Evolutionary conservation across 495 filamentous ascomycete species (phyloP).

Genomic region (Podospora fimiseda): DNA sequence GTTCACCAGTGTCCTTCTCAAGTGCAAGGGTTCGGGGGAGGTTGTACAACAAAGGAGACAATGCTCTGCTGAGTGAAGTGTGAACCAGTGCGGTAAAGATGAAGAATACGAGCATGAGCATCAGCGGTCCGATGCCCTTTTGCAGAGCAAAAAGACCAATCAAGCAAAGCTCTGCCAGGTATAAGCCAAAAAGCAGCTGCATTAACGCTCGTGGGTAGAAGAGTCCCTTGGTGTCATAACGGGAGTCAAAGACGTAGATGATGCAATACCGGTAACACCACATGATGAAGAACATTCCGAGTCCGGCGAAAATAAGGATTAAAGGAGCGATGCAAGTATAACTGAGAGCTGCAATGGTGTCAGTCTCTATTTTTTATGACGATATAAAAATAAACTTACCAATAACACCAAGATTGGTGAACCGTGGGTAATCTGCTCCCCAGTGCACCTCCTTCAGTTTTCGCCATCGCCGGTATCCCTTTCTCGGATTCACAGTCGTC

Average conservation of each 20-base stretch:
- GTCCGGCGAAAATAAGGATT: slow-evolving; percentile 73
- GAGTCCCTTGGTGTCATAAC: slow-evolving; percentile 78
- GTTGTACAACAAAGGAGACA: slow-evolving; percentile 68
- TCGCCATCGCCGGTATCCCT: slow-evolving; percentile 63
- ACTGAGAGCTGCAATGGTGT: slow-evolving; percentile 50
- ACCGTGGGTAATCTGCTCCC: slow-evolving; percentile 61
- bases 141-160: slow-evolving; percentile 76
- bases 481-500: slow-evolving; percentile 65
- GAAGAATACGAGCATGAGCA: slow-evolving; percentile 68
- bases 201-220: slow-evolving; percentile 73
- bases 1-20: slow-evolving; percentile 46
- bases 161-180: slow-evolving; percentile 70
- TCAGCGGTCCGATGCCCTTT: slow-evolving; percentile 59
- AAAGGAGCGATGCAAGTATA: slow-evolving; percentile 87
- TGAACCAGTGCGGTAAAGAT: slow-evolving; percentile 73
- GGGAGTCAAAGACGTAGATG: slow-evolving; percentile 69
- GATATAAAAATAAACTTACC: too few relatives aligned
- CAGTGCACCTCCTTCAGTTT: slow-evolving; percentile 59
- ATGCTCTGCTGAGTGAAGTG: slow-evolving; percentile 64
- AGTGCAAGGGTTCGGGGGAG: slow-evolving; percentile 51
- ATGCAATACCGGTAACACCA: slow-evolving; percentile 82
- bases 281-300: slow-evolving; percentile 74
- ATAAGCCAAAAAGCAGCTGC: slow-evolving; percentile 76
- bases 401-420: slow-evolving; percentile 74
- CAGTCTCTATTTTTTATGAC: too few relatives aligned